These are phyloP conservation scores for Suhomyces xylopsoci DNA, from an alignment of 805 yeast species.

Conservation along the genomic window DNA sequence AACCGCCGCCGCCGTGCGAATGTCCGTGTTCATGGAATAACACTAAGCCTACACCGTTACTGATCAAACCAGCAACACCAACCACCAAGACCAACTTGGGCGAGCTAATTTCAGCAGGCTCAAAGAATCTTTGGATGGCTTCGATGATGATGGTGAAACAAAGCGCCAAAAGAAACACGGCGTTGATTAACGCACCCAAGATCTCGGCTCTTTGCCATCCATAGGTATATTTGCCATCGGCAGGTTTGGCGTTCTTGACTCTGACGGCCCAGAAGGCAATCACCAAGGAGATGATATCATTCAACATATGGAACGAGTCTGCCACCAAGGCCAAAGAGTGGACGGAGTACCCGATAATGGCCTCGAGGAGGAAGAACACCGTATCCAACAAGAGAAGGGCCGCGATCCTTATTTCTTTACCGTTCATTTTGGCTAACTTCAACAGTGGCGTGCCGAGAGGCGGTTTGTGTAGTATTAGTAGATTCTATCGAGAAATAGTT, in stretches of 20 bases:
- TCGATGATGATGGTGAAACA: slow-evolving; percentile 91
- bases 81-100: slow-evolving; percentile 82
- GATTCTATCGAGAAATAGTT: neutral
- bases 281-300: slow-evolving; percentile 83
- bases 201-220: slow-evolving; percentile 99
- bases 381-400: slow-evolving; percentile 75
- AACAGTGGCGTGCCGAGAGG: neutral
- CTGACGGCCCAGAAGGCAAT: slow-evolving; percentile 96
- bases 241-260: slow-evolving; percentile 76
- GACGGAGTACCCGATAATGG: slow-evolving; percentile 82
- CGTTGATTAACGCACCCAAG: slow-evolving; percentile 90
- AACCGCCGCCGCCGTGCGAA: slow-evolving; percentile 39
- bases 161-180: slow-evolving; percentile 86
- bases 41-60: slow-evolving; percentile 79
- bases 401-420: slow-evolving; percentile 70
- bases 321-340: slow-evolving; percentile 94
- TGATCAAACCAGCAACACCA: slow-evolving; percentile 77
- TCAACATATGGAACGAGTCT: slow-evolving; percentile 96
- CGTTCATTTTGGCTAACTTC: slow-evolving; percentile 21
- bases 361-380: slow-evolving; percentile 79
- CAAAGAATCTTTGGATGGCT: slow-evolving; percentile 84
- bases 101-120: slow-evolving; percentile 73
- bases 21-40: slow-evolving; percentile 78
- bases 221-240: slow-evolving; percentile 87
- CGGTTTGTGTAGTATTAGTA: neutral